Evolutionary conservation across 2,329 filamentous ascomycete species (phyloP).

Genomic region (Plectosphaerella cucumerina): DNA sequence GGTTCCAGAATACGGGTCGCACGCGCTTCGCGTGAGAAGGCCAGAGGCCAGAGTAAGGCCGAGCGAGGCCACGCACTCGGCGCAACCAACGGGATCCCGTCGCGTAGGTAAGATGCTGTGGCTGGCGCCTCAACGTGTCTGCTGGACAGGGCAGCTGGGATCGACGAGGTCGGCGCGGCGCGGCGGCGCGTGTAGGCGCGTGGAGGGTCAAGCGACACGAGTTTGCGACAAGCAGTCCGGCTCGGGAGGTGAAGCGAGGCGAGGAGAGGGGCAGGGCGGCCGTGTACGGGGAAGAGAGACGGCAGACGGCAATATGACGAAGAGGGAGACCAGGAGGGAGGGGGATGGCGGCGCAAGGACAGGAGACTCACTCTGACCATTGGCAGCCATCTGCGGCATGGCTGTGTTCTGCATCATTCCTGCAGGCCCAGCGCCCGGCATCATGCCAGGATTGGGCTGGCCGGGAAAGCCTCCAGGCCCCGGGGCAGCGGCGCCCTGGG

Average conservation of each 20-base stretch:
- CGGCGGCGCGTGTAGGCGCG: too few relatives aligned
- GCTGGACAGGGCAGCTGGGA: too few relatives aligned
- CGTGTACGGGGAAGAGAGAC: neutral
- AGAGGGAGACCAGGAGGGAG: slow-evolving; percentile 4
- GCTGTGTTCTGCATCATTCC: slow-evolving; percentile 61
- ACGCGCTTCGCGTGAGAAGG: neutral
- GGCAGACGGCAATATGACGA: neutral
- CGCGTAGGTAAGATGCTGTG: slow-evolving; percentile 7
- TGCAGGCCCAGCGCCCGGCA: slow-evolving; percentile 45
- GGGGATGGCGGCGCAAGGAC: slow-evolving; percentile 12
- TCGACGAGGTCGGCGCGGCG: too few relatives aligned
- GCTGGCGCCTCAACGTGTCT: slow-evolving; percentile 3
- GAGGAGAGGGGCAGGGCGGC: neutral
- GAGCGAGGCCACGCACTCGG: too few relatives aligned
- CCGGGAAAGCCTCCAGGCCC: slow-evolving; percentile 37
- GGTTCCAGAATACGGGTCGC: too few relatives aligned
- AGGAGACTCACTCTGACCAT: slow-evolving; percentile 54
- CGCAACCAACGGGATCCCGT: too few relatives aligned
- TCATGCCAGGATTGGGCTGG: slow-evolving; percentile 51
- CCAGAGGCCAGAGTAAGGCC: too few relatives aligned
- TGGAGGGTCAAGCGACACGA: neutral
- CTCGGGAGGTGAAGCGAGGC: neutral
- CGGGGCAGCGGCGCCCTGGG: neutral
- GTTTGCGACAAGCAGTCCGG: slow-evolving; percentile 5
- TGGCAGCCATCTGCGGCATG: slow-evolving; percentile 55